Percentiles rank a stretch among this genome's conserved stretches.
These are phyloP conservation scores for Chaetomium olivaceum DNA, from an alignment of 2,329 filamentous ascomycete species.

Conservation along the genomic window DNA sequence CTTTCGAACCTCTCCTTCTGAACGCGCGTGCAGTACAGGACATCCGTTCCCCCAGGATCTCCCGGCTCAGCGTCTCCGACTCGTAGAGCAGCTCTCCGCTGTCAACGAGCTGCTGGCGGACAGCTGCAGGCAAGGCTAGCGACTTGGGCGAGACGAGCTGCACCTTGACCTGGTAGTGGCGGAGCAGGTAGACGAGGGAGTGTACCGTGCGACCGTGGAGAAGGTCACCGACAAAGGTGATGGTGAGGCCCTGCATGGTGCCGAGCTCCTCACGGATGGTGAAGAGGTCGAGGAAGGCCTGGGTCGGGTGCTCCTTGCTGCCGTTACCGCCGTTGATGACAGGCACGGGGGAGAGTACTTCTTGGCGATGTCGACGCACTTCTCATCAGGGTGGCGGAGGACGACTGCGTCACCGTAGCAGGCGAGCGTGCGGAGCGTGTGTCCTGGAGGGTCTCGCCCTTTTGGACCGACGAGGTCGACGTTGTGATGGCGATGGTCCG, in stretches of 20 bases:
- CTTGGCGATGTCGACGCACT: conserved; percentile 76
- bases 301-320: conserved; percentile 92
- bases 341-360: conserved; percentile 86
- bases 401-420: conserved; percentile 96
- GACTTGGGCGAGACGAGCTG: conserved; percentile 85
- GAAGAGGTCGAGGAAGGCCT: conserved; percentile 96
- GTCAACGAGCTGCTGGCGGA: conserved; percentile 68
- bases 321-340: conserved; percentile 98
- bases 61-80: conserved; percentile 75
- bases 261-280: conserved; percentile 97
- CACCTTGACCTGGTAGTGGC: conserved; percentile 91
- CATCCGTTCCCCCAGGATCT: conserved; percentile 85
- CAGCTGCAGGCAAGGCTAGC: conserved; percentile 72
- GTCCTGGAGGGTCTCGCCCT: conserved; percentile 92
- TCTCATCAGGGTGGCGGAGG: conserved; percentile 86
- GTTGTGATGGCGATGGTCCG: conserved; percentile 81
- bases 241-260: conserved; percentile 90
- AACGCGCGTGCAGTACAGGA: conserved; percentile 94
- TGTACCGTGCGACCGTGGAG: conserved; percentile 93
- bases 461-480: conserved; percentile 82
- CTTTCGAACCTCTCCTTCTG: conserved; percentile 95
- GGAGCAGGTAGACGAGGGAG: conserved; percentile 89
- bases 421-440: conserved; percentile 90
- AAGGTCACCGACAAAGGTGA: conserved; percentile 93
- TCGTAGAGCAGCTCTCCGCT: conserved; percentile 78